Evolutionary conservation across 176 grass and related monocot species (phyloP), one percentile per base, ranked within the genome.

Genomic region (Juncus inflexus): DNA sequence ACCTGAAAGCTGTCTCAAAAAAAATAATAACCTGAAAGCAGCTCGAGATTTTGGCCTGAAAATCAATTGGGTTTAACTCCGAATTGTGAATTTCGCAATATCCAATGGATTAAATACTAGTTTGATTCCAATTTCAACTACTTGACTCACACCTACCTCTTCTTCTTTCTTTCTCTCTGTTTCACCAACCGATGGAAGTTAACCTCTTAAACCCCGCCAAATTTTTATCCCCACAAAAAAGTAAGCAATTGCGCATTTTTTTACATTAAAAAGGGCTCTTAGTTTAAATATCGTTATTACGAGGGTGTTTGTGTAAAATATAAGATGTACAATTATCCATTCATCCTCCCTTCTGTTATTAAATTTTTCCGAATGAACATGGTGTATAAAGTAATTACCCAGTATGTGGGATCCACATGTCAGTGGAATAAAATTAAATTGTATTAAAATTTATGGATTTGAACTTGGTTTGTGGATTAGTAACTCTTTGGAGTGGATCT

Each of bases 131-230:
- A 55, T 4, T 59, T 71, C 54, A 71, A 71, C 54, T n/a, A 47
- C 68, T 35, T 15, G 58, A 58, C 54, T 55, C 9, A 42, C 52
- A 71, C 68, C 68, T 71, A 59, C 54, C 39, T 47, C 67, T 71
- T 47, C 2, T 47, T 9, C 9, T 9, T n/a, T 67, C 52, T 16
- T 13, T 43, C 11, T 69, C 66, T 43, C 52, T 70, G 67, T 58
- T 60, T 71, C 38, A 71, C 15, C 68, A 71, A 59, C 37, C 52
- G 37, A 58, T 53, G 55, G 19, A 58, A 70, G 38, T 70, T 69
- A 52, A 69, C 52, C 40, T 43, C 9, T 5, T 19, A 45, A 58
- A 55, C 66, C 66, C 13, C 16, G 12, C 9, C 9, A 40, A 12
- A 40, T 13, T 4, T 7, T 1, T 7, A 52, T 53, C 52, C 35